Evolutionary conservation across 2,329 filamentous ascomycete genomes (phyloP).

Genomic region (Colletotrichum agaves): DNA sequence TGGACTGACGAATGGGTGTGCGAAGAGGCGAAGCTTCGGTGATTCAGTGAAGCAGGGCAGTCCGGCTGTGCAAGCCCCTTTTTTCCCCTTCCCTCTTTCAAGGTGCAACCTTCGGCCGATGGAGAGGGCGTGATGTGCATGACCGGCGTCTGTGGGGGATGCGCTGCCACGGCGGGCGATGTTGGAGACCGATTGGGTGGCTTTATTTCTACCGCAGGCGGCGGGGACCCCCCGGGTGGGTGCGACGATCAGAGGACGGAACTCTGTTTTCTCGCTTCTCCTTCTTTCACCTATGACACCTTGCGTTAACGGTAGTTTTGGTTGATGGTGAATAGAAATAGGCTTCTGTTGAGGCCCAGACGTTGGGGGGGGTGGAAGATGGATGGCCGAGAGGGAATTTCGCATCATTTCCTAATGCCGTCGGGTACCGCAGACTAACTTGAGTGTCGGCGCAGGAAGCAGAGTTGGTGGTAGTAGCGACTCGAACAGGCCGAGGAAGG

Average conservation of each 20-base stretch:
- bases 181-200: conserved; percentile 31
- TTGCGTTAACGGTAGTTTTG: not conserved
- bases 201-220: conserved; percentile 22
- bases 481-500: not conserved
- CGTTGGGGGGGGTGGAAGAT: not conserved
- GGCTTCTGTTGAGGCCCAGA: conserved; percentile 23
- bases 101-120: conserved; percentile 35
- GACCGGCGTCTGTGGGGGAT: conserved; percentile 34
- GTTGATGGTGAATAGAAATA: conserved; percentile 3
- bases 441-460: not conserved
- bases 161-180: conserved; percentile 20
- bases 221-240: not conserved
- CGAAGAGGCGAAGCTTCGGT: conserved; percentile 24
- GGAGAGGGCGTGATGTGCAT: conserved; percentile 32
- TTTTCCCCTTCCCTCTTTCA: not conserved
- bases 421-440: no score
- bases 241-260: conserved; percentile 15
- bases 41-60: conserved; percentile 18
- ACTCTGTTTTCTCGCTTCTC: conserved; percentile 11
- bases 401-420: no score
- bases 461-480: not conserved
- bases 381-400: not conserved
- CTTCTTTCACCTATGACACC: not conserved
- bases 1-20: conserved; percentile 12
- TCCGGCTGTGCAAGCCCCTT: conserved; percentile 19